Percentiles rank a stretch among this genome's conserved stretches.
These are phyloP conservation scores for Immersiella caudata DNA, from an alignment of 495 filamentous ascomycete genomes.

Conservation along the genomic window DNA sequence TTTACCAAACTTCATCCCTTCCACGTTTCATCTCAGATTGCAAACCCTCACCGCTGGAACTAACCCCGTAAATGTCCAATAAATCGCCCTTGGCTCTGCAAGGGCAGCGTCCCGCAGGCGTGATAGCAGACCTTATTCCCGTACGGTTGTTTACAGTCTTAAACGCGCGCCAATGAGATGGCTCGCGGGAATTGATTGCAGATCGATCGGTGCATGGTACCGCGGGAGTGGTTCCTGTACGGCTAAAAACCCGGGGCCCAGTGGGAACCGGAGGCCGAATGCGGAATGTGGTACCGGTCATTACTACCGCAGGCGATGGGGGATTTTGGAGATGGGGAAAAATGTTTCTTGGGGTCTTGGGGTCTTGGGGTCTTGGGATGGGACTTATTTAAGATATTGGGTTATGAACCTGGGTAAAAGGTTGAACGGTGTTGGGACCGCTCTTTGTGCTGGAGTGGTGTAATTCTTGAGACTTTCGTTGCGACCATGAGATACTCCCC, in stretches of 20 bases:
- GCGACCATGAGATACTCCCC: not conserved
- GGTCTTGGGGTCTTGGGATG: not conserved
- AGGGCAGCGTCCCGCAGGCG: no score
- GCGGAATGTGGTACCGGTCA: not conserved
- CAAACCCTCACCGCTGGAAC: no score
- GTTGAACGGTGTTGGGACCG: no score
- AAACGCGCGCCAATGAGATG: not conserved
- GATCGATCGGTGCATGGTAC: not conserved
- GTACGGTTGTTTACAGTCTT: no score
- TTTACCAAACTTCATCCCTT: not conserved
- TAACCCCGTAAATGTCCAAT: no score
- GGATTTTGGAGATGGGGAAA: no score
- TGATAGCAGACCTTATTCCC: not conserved
- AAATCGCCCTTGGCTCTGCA: no score
- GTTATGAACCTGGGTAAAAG: no score
- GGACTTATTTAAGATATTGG: not conserved
- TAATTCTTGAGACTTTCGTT: not conserved
- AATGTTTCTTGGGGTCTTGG: not conserved
- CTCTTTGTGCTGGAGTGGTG: not conserved
- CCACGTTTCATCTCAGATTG: no score
- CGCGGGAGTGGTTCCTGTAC: not conserved
- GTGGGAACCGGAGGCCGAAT: not conserved
- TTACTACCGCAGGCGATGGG: no score
- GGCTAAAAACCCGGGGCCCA: not conserved
- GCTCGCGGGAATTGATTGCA: not conserved